These are phyloP conservation scores for Trametes pubescens DNA, from an alignment of 1,284 basidiomycete genomes.

Conservation along the genomic window DNA sequence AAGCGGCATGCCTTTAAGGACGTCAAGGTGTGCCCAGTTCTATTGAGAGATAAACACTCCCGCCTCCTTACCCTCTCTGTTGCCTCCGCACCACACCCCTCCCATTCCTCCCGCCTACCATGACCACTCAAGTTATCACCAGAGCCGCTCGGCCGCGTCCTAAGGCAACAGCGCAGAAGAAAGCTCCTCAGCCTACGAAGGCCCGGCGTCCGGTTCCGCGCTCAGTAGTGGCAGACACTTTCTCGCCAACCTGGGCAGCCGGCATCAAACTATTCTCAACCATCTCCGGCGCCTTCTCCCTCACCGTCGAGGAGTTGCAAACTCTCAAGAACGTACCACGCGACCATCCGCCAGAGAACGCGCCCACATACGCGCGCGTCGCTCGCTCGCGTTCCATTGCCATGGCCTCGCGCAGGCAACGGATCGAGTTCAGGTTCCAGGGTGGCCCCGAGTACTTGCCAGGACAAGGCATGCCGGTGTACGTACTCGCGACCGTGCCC, in stretches of 20 bases:
- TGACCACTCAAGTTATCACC: too few relatives aligned
- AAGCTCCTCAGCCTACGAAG: too few relatives aligned
- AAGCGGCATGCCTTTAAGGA: too few relatives aligned
- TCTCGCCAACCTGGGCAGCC: slow-evolving; percentile 13
- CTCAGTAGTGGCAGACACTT: background rate
- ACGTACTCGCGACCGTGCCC: slow-evolving; percentile 23
- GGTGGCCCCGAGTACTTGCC: slow-evolving; percentile 2
- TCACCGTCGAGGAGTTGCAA: slow-evolving; percentile 13
- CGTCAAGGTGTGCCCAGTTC: too few relatives aligned
- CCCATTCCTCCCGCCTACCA: background rate
- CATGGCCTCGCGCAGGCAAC: slow-evolving; percentile 12
- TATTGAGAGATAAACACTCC: too few relatives aligned
- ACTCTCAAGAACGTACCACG: slow-evolving; percentile 26
- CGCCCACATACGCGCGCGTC: slow-evolving; percentile 8
- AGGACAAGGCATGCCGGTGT: slow-evolving; percentile 26
- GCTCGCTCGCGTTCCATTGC: slow-evolving; percentile 24
- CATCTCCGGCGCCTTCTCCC: slow-evolving; percentile 20
- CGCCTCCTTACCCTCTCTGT: too few relatives aligned
- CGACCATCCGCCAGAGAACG: background rate
- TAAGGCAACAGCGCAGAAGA: too few relatives aligned
- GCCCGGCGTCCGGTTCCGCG: too few relatives aligned
- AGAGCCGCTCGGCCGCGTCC: too few relatives aligned
- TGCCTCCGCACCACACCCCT: background rate
- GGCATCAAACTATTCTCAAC: slow-evolving; percentile 26
- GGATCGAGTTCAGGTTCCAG: slow-evolving; percentile 24